phyloP scores from a whole-genome alignment of 2,329 filamentous ascomycete species.

The Dactylonectria estremocensis region DNA sequence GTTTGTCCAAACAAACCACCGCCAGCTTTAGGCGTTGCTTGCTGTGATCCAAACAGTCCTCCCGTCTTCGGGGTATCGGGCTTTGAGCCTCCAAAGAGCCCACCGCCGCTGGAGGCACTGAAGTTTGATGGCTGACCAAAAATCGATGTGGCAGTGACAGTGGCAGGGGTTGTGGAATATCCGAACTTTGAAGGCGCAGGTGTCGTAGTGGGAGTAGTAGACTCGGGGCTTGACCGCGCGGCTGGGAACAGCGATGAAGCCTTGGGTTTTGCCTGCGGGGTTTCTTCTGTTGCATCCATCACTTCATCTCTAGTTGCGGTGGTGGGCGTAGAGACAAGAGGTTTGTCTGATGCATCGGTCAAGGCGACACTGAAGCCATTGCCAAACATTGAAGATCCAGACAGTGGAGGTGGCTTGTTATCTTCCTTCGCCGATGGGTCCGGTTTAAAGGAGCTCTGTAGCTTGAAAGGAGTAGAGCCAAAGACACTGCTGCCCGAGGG shows the following conservation, averaged over 20 bases:
- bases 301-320: conserved; percentile 65
- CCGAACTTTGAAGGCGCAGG: conserved; percentile 66
- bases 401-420: conserved; percentile 60
- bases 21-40: conserved; percentile 40
- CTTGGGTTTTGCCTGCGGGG: conserved; percentile 56
- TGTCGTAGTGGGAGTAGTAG: conserved; percentile 67
- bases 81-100: conserved; percentile 45
- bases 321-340: conserved; percentile 50
- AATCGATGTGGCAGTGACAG: conserved; percentile 47
- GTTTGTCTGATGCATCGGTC: conserved; percentile 60
- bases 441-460: conserved; percentile 77
- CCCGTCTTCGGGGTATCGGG: conserved; percentile 46
- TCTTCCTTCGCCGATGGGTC: conserved; percentile 75
- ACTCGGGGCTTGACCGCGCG: conserved; percentile 49
- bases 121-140: conserved; percentile 56
- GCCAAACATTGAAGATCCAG: conserved; percentile 71
- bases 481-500: conserved; percentile 55
- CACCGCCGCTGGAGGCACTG: conserved; percentile 40
- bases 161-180: conserved; percentile 54
- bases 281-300: conserved; percentile 62
- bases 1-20: conserved; percentile 39
- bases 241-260: conserved; percentile 49
- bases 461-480: conserved; percentile 74
- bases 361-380: conserved; percentile 73
- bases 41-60: conserved; percentile 42